Conservation (phyloP, 805 yeast genomes). For the Cyberlindnera nakhonratchasimensis region DNA sequence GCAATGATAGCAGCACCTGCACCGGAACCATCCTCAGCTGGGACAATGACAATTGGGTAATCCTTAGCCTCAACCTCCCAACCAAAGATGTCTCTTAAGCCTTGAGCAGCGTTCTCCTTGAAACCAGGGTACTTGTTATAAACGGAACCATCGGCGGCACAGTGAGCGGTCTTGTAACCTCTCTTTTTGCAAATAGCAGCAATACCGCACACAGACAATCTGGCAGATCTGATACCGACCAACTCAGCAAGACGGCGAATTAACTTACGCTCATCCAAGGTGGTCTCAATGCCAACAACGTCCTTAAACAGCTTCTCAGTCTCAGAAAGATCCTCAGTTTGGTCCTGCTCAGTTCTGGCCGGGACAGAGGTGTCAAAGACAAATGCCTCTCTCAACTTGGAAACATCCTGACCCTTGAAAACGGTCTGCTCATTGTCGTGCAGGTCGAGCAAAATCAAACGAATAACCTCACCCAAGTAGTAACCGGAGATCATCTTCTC, state of each 20-base stretch:
- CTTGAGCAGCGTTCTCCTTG: constrained; percentile 84
- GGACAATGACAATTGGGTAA: constrained; percentile 80
- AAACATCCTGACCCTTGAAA: constrained; percentile 66
- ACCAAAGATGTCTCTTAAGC: constrained; percentile 81
- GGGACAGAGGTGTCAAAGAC: constrained; percentile 88
- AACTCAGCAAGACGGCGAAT: constrained; percentile 81
- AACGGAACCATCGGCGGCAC: constrained; percentile 98
- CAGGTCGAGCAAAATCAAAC: constrained; percentile 75
- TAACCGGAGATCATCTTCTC: constrained; percentile 98
- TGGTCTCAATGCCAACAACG: constrained; percentile 60
- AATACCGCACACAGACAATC: constrained; percentile 90
- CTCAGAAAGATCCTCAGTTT: constrained; percentile 75
- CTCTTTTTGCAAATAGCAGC: constrained; percentile 92
- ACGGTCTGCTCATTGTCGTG: constrained; percentile 53
- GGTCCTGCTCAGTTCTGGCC: constrained; percentile 83
- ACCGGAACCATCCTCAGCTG: constrained; percentile 98
- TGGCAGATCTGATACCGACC: constrained; percentile 88
- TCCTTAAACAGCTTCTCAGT: constrained; percentile 63
- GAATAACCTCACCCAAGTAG: constrained; percentile 88
- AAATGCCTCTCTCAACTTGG: constrained; percentile 59
- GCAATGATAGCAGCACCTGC: constrained; percentile 99
- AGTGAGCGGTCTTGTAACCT: constrained; percentile 69
- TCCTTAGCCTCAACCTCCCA: constrained; percentile 53
- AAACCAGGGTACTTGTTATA: constrained; percentile 91
- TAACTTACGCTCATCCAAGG: constrained; percentile 73